Base-by-base conservation (phyloP, 1,139 yeast species). In the Trichomonascaceae sp. region DNA sequence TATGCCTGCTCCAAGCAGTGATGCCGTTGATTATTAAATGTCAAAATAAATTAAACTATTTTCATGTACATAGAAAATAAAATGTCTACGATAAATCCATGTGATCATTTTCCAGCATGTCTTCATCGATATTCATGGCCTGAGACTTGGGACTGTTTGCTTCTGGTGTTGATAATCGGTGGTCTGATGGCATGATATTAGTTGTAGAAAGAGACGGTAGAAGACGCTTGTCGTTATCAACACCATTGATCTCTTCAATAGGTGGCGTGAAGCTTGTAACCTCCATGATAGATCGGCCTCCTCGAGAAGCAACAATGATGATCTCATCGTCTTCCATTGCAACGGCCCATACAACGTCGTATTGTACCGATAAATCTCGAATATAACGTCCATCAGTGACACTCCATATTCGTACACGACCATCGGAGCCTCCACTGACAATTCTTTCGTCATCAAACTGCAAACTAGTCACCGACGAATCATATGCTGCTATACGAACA, bases 351-450 rank as follows among this genome's bases (percentile, higher is more conserved):
- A 74, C 76, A 6, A 73, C 68, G 43, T 72, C 72, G 54, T 69
- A 70, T 19, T 69, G 66, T 41, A 63, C 61, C 2, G 70, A 64
- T 47, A 74, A 59, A 52, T 72, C 74, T 12, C 77, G 70, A 27
- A 74, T 59, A 48, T 69, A 71, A 20, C 82, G 81, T 63, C 95
- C 93, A 12, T 88, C 84, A 53, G 80, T 77, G 61, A 90, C 74
- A 68, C 90, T 96, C 98, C 98, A 87, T 80, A 91, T 81, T 61
- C 87, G 85, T n/a, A 90, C 95, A 53, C 80, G 80, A 24, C 97
- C 97, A 66, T 83, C 83, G 57, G 89, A 95, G 62, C 90, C 87
- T 4, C 97, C 98, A 52, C 93, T 86, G 39, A 88, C 95, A 67
- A 90, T 85, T 56, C 89, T 78, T 48, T 93, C 84, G 67, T 89